phyloP scores from a whole-genome alignment of 192 early-diverging fungal genomes.

The Haplosporangium gracile region DNA sequence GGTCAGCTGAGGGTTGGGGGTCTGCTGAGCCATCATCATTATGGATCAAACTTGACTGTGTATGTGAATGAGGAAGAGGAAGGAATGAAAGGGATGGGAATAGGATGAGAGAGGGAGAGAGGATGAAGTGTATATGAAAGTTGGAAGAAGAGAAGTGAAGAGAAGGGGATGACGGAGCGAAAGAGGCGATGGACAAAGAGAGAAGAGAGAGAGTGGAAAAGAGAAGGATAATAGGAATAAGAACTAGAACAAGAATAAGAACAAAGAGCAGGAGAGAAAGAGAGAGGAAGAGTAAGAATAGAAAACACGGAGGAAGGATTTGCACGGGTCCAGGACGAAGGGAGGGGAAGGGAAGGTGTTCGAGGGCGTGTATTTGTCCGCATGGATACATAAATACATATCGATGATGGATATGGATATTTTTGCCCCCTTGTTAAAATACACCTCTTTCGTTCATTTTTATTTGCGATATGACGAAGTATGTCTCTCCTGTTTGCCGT shows the following conservation, averaged over 20 bases:
- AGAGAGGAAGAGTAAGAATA: conserved; percentile 10
- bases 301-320: conserved; percentile 7
- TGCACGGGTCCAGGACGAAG: neutral
- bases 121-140: neutral
- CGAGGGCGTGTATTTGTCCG: no score
- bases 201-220: neutral
- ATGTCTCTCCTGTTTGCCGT: no score
- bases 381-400: no score
- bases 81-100: conserved; percentile 6
- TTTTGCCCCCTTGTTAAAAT: no score
- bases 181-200: no score
- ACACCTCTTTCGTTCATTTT: no score
- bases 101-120: neutral
- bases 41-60: neutral
- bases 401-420: no score
- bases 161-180: neutral
- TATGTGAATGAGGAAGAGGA: neutral
- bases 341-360: neutral
- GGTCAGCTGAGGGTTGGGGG: conserved; percentile 8
- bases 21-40: conserved; percentile 29
- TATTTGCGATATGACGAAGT: no score
- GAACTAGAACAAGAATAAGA: neutral
- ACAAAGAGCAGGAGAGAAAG: neutral
- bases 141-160: neutral
- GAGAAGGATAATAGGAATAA: neutral